Conservation (phyloP, 2,329 filamentous ascomycete genomes). For the Paecilomyces dactylethromorphus region DNA sequence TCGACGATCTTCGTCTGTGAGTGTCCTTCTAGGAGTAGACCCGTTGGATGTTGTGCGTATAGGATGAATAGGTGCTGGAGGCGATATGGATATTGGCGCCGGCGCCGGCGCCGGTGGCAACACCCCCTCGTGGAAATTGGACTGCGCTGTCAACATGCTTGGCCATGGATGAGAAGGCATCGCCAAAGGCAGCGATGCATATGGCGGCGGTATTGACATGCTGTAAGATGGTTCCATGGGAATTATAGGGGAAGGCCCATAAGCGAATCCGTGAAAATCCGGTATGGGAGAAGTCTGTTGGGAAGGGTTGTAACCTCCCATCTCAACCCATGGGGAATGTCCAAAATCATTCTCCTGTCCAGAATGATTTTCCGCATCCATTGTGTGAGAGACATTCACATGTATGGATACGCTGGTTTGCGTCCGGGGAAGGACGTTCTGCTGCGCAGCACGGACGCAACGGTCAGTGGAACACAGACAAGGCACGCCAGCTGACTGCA, state of each 20-base stretch:
- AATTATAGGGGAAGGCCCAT: slow-evolving; percentile 56
- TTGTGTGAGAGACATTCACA: slow-evolving; percentile 36
- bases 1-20: slow-evolving; percentile 84
- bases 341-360: slow-evolving; percentile 38
- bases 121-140: slow-evolving; percentile 55
- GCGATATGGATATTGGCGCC: slow-evolving; percentile 45
- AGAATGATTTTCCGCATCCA: slow-evolving; percentile 41
- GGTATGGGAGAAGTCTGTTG: slow-evolving; percentile 66
- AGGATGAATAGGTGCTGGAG: slow-evolving; percentile 38
- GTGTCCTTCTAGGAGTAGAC: slow-evolving; percentile 70
- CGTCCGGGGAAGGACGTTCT: neutral
- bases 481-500: neutral
- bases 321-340: slow-evolving; percentile 40
- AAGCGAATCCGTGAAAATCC: slow-evolving; percentile 61
- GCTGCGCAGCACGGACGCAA: slow-evolving; percentile 9
- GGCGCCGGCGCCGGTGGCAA: slow-evolving; percentile 53
- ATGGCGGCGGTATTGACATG: slow-evolving; percentile 52
- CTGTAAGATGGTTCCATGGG: slow-evolving; percentile 51
- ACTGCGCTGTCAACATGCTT: slow-evolving; percentile 70
- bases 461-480: slow-evolving; percentile 18
- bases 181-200: slow-evolving; percentile 59
- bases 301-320: slow-evolving; percentile 42
- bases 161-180: slow-evolving; percentile 68
- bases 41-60: slow-evolving; percentile 33
- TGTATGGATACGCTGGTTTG: neutral